Evolutionary conservation across 352 stramenopile genomes (phyloP), one percentile per base, ranked within the genome.

Genomic region (Phytophthora citricola): DNA sequence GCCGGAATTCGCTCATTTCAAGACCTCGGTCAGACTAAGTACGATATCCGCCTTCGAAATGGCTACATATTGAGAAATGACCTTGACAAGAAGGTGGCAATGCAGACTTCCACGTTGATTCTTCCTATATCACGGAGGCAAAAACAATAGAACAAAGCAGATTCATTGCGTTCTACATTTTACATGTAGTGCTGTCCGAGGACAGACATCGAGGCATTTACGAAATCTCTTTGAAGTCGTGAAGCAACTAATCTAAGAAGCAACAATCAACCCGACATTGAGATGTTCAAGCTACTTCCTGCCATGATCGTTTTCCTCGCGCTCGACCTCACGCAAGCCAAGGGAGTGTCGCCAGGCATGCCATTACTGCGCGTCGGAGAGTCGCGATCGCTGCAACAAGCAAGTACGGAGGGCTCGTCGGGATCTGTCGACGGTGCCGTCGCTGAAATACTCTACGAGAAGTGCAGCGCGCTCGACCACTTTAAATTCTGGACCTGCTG

Each of bases 1-100:
- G 67, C 53, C 77, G 69, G 49, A 87, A 85, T 60, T 92, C 83
- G 39, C 70, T 79, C 83, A 92, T 92, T 4, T 40, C 9, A 11
- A 11, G 31, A 12, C 17, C 27, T 5, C 3, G 4, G 22, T 59
- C 31, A 15, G 20, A 46, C 27, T 62, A 54, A 62, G 54, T 53
- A 53, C 47, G 47, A 53, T 5, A 12, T 17, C 12, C 8, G 4
- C 24, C 14, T 26, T 15, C 3, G 10, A 49, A 34, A 34, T 49
- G 43, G 43, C 44, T 50, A 50, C 44, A 50, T 50, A 36, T 14
- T 36, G 31, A 20, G 17, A 14, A 36, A 36, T 36, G 31, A 34
- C 31, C 31, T 14, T 1, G 31, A 36, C 31, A 36, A 36, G 31
- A 34, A 11, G 29, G 29, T 34, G 29, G 9, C 29, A 34, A 34